A percentile compares a stretch with the other conserved stretches of the same genome.
Conservation (phyloP, 768 basidiomycete genomes). For the Lactarius indigo region DNA sequence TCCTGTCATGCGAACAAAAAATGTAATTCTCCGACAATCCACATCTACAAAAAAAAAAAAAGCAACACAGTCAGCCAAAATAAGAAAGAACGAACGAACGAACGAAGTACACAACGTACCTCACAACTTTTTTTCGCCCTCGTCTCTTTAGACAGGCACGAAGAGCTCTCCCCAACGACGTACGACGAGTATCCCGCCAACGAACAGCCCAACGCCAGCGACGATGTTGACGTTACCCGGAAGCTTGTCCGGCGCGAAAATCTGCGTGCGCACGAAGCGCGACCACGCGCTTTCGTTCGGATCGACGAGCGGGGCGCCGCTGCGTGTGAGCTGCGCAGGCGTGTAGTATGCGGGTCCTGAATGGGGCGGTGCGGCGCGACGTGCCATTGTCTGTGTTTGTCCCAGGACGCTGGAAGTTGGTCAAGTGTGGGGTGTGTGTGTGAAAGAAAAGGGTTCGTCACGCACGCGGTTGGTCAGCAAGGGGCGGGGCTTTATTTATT, state of each 20-base stretch:
- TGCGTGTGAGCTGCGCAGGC: constrained; percentile 39
- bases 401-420: not conserved
- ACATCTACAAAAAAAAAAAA: not conserved
- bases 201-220: constrained; percentile 62
- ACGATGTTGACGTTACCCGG: constrained; percentile 70
- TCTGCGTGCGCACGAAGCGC: constrained; percentile 53
- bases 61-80: too few species aligned
- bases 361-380: constrained; percentile 57
- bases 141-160: constrained; percentile 52
- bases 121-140: not conserved
- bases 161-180: constrained; percentile 78
- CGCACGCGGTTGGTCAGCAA: not conserved
- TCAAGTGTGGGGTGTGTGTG: not conserved
- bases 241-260: constrained; percentile 69
- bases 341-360: constrained; percentile 54
- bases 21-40: not conserved
- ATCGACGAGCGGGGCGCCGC: constrained; percentile 41
- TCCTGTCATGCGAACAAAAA: not conserved
- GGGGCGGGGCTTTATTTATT: not conserved
- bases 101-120: not conserved
- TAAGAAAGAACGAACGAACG: not conserved
- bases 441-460: not conserved
- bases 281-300: constrained; percentile 63
- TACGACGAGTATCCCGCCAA: constrained; percentile 64
- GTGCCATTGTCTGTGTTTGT: constrained; percentile 50